Evolutionary conservation across 352 stramenopile genomes (phyloP).

Genomic region (Globisporangium lucens): DNA sequence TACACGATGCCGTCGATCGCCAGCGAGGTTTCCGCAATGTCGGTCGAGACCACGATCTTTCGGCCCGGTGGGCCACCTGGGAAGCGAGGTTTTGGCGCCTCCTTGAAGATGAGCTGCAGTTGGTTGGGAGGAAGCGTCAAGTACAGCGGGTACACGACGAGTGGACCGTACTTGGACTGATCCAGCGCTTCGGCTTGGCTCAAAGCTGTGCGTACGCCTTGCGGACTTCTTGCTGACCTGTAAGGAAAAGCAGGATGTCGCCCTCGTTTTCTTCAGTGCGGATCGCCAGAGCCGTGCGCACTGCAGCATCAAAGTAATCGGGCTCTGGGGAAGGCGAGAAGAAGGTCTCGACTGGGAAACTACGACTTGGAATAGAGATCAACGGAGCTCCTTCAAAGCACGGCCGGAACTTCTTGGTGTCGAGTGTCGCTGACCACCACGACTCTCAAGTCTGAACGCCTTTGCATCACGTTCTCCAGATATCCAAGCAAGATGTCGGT

Average conservation of each 20-base stretch:
- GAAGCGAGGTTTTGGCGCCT: constrained; percentile 91
- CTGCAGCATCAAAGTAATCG: no score
- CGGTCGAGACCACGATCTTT: constrained; percentile 97
- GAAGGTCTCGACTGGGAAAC: constrained; percentile 98
- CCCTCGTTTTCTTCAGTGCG: no score
- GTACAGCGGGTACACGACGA: no score
- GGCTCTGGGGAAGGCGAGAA: no score
- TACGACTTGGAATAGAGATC: constrained; percentile 94
- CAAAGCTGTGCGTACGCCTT: no score
- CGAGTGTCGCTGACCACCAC: constrained; percentile 99
- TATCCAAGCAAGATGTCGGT: constrained; percentile 98
- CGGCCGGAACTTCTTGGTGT: constrained; percentile 95
- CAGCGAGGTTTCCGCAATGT: constrained; percentile 98
- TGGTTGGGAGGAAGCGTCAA: constrained; percentile 87
- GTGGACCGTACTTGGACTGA: no score
- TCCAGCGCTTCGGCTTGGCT: no score
- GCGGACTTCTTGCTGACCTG: no score
- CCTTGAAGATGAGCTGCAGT: constrained; percentile 99
- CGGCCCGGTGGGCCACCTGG: constrained; percentile 82
- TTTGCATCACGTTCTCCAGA: constrained; percentile 95
- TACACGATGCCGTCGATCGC: constrained; percentile 99
- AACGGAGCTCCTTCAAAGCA: constrained; percentile 96
- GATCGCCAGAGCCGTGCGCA: no score
- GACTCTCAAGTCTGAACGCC: constrained; percentile 95
- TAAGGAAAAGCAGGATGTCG: no score